phyloP scores from a whole-genome alignment of 192 early-diverging fungal species.

The Backusella parvicylindrica region DNA sequence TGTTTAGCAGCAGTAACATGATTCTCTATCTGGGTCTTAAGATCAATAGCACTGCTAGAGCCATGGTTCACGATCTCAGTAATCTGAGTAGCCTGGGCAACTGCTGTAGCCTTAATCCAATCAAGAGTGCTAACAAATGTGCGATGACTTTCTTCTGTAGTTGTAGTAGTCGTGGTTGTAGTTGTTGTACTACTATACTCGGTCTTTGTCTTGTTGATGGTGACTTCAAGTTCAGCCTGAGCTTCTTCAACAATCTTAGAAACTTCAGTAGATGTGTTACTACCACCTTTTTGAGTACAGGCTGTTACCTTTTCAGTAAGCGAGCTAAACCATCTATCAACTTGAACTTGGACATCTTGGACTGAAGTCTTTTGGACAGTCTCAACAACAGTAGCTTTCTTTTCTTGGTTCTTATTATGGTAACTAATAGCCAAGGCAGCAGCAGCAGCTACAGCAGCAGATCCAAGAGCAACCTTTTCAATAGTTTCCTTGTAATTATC shows the following conservation, averaged over 20 bases:
- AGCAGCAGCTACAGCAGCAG: constrained; percentile 19
- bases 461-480: constrained; percentile 9
- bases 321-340: constrained; percentile 10
- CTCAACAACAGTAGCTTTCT: not conserved
- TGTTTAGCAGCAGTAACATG: not conserved
- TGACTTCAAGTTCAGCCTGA: constrained; percentile 5
- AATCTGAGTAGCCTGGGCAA: constrained; percentile 4
- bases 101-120: constrained; percentile 10
- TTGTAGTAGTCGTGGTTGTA: not conserved
- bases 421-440: constrained; percentile 11
- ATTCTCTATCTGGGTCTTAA: constrained; percentile 23
- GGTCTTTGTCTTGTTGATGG: not conserved
- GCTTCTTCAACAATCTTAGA: constrained; percentile 15
- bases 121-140: constrained; percentile 11
- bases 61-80: not conserved
- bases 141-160: not conserved
- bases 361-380: not conserved
- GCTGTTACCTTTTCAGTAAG: constrained; percentile 5
- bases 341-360: not conserved
- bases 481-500: constrained; percentile 6
- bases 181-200: not conserved
- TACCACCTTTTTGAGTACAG: constrained; percentile 20
- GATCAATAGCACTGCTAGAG: not conserved
- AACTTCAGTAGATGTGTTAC: constrained; percentile 10
- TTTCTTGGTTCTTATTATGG: constrained; percentile 12